These are phyloP conservation scores for Phytophthora sp. DNA, from an alignment of 352 stramenopile species.

Conservation along the genomic window DNA sequence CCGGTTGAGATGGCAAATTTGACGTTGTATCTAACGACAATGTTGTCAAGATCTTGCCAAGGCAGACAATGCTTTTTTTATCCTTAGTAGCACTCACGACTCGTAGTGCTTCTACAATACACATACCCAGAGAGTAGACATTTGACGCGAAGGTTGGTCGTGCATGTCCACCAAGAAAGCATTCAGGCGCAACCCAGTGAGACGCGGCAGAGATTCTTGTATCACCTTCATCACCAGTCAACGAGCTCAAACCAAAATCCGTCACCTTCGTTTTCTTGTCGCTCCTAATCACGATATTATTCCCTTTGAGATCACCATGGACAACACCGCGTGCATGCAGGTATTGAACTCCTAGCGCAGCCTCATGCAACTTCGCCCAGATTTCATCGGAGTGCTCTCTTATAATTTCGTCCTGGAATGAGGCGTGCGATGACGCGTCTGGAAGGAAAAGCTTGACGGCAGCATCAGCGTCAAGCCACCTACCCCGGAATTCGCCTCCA, in stretches of 20 bases:
- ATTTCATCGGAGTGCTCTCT: neutral
- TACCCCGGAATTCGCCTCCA: neutral
- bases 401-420: neutral
- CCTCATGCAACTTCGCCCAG: neutral
- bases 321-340: constrained; percentile 4
- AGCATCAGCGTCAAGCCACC: neutral
- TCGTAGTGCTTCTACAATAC: neutral
- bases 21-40: neutral
- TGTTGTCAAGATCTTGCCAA: neutral
- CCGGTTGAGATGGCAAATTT: neutral
- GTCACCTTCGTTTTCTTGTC: constrained; percentile 6
- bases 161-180: neutral
- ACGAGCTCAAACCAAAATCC: constrained; percentile 1
- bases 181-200: neutral
- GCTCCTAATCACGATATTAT: constrained; percentile 7
- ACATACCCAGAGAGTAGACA: neutral
- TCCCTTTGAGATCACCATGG: constrained; percentile 3
- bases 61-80: neutral
- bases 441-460: neutral
- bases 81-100: neutral
- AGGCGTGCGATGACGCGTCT: neutral
- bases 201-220: neutral
- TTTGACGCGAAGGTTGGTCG: neutral
- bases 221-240: neutral
- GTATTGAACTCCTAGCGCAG: neutral